Conservation (phyloP, 2,329 filamentous ascomycete genomes). For the Trichoderma cornu-damae region DNA sequence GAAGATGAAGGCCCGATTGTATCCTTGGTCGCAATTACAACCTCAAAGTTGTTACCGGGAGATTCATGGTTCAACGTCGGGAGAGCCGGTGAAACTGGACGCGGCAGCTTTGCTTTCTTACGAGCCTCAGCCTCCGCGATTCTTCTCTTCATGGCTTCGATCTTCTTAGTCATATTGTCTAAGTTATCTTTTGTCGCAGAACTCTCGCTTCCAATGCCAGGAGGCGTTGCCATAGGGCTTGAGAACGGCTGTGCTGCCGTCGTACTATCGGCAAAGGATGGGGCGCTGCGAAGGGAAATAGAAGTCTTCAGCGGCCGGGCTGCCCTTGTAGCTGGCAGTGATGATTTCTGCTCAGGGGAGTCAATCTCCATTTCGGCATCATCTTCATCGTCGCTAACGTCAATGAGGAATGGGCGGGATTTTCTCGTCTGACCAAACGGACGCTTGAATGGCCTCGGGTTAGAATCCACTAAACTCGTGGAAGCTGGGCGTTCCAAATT, state of each 20-base stretch:
- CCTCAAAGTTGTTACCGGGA: constrained; percentile 27
- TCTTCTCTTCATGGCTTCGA: constrained; percentile 55
- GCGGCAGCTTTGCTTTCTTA: constrained; percentile 40
- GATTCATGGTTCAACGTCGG: constrained; percentile 26
- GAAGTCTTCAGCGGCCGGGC: constrained; percentile 34
- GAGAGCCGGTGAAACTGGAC: constrained; percentile 30
- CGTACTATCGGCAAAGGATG: constrained; percentile 39
- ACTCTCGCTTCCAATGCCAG: constrained; percentile 31
- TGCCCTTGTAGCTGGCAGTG: constrained; percentile 30
- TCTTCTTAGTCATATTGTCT: constrained; percentile 50
- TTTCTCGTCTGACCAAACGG: constrained; percentile 56
- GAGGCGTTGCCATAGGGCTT: constrained; percentile 39
- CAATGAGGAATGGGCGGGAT: constrained; percentile 67
- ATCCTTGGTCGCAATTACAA: not conserved
- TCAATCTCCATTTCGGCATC: constrained; percentile 65
- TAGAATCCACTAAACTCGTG: constrained; percentile 62
- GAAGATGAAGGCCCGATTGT: not conserved
- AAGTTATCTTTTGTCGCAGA: constrained; percentile 40
- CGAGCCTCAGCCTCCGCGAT: constrained; percentile 57
- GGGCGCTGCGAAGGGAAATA: constrained; percentile 41
- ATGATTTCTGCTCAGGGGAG: constrained; percentile 43
- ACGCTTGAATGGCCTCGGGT: constrained; percentile 47
- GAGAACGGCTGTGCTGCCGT: constrained; percentile 36
- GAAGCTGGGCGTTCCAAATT: constrained; percentile 50
- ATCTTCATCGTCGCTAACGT: constrained; percentile 71